Evolutionary conservation across 352 stramenopile species (phyloP), one percentile per base, ranked within the genome.

Genomic region (Elongisporangium undulatum): DNA sequence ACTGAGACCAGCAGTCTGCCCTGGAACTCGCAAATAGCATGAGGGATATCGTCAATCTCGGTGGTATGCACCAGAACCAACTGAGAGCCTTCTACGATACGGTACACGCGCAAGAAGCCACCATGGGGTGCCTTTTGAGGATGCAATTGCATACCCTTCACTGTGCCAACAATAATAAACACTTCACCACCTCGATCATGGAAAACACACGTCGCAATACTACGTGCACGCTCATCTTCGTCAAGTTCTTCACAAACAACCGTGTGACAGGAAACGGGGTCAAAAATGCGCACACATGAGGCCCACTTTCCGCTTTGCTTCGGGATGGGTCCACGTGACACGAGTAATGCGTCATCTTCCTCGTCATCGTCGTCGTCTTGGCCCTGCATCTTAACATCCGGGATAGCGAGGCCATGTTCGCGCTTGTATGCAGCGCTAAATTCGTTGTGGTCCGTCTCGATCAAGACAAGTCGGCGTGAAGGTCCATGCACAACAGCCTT

Each of bases 371-470:
- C 88, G 16, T 92, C 92, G 24, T 97, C 89, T 39, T 93, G 79
- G 15, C 78, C 79, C 49, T 82, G 75, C 26, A 55, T 61, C 1
- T 55, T 55, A 55, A 90, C 71, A 49, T 94, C 77, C 2, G 82
- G 67, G 52, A 93, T 85, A 22, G 70, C 63, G 23, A 91, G 62
- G 3, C 85, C 79, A 61, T 88, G 69, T 51, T 92, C 64, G 29
- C 83, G 75, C 60, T 98, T 98, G 68, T 98, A 94, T 48, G 92
- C 87, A 34, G 89, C 79, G 48, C 87, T 93, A 58, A 92, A 98
- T 49, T 98, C 94, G 68, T 99, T 99, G 69, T 98, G 93, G 68
- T 99, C 98, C 51, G 89, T 97, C 77, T 99, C 97, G 56, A 99
- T 92, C n/a, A 99, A 74, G 38, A 98, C 80, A 2, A 99, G 70